These are phyloP conservation scores for Pseudogymnoascus sp. DNA, from an alignment of 2,329 filamentous ascomycete genomes.

Conservation along the genomic window DNA sequence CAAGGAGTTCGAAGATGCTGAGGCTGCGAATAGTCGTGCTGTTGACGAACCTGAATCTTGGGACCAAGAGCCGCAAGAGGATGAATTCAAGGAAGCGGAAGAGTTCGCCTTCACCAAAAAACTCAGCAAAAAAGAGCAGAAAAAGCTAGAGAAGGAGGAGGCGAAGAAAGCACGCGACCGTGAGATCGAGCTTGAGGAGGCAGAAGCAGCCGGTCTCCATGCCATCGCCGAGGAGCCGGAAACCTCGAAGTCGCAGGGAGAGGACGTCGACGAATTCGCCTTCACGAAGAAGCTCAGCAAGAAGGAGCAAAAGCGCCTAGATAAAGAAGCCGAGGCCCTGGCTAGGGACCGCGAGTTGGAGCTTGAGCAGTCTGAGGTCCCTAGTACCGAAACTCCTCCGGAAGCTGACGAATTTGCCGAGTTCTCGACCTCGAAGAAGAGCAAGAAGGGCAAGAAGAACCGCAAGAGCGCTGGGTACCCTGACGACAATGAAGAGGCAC, in stretches of 20 bases:
- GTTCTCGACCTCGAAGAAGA: conserved; percentile 23
- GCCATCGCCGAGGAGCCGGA: neutral
- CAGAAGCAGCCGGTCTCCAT: neutral
- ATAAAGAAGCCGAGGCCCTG: neutral
- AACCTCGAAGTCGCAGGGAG: neutral
- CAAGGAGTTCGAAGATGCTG: neutral
- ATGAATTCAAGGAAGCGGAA: conserved; percentile 11
- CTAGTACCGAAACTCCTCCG: neutral
- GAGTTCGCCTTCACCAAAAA: conserved; percentile 15
- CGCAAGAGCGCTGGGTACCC: conserved; percentile 12
- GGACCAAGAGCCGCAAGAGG: neutral
- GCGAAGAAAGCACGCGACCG: neutral
- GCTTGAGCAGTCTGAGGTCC: neutral
- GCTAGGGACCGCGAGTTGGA: neutral
- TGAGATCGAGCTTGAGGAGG: neutral
- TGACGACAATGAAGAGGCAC: neutral
- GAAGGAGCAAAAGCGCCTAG: conserved; percentile 4
- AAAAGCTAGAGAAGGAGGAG: conserved; percentile 32
- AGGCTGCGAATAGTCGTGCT: neutral
- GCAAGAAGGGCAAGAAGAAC: conserved; percentile 5
- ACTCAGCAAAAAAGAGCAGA: conserved; percentile 15
- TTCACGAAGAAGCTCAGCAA: conserved; percentile 15
- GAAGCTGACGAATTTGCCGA: conserved; percentile 19
- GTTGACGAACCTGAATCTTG: neutral
- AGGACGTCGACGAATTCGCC: conserved; percentile 17